Evolutionary conservation across 2,329 filamentous ascomycete species (phyloP).

Genomic region (Cyclaneusma minus): DNA sequence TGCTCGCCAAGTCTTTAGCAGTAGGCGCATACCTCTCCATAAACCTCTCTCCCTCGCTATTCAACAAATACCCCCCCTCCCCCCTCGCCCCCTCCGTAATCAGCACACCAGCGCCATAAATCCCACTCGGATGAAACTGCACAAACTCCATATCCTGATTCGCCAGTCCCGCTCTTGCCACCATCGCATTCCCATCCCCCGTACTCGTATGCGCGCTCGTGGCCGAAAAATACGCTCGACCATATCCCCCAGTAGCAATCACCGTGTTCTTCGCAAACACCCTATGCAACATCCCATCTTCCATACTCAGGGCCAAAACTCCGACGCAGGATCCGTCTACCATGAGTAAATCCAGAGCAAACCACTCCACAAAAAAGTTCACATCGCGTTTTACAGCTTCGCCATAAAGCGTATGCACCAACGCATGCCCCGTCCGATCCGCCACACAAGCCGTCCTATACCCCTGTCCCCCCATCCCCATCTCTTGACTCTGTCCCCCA

Average conservation of each 20-base stretch:
- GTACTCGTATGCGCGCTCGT: slow-evolving; percentile 32
- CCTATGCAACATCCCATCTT: slow-evolving; percentile 30
- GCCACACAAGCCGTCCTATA: slow-evolving; percentile 28
- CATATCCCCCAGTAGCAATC: slow-evolving; percentile 31
- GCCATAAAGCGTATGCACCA: slow-evolving; percentile 33
- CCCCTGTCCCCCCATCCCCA: slow-evolving; percentile 30
- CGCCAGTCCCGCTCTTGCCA: slow-evolving; percentile 28
- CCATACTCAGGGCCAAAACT: slow-evolving; percentile 28
- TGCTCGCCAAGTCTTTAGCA: slow-evolving; percentile 30
- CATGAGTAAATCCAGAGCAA: slow-evolving; percentile 32
- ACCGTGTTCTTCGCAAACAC: slow-evolving; percentile 31
- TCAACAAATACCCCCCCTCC: slow-evolving; percentile 33
- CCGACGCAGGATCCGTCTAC: slow-evolving; percentile 29
- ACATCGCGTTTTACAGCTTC: slow-evolving; percentile 30
- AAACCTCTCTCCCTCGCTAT: slow-evolving; percentile 29
- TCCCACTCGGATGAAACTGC: slow-evolving; percentile 33
- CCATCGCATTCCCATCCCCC: slow-evolving; percentile 33
- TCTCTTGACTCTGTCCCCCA: slow-evolving; percentile 29
- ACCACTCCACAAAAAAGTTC: slow-evolving; percentile 34
- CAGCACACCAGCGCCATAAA: slow-evolving; percentile 31
- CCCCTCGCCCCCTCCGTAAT: slow-evolving; percentile 33
- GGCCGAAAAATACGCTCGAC: slow-evolving; percentile 32
- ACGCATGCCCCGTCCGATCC: slow-evolving; percentile 31
- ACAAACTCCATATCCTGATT: slow-evolving; percentile 35
- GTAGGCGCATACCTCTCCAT: slow-evolving; percentile 36